Evolutionary conservation across 805 yeast genomes (phyloP), one percentile per base, ranked within the genome.

Genomic region (Candida hungchunana): DNA sequence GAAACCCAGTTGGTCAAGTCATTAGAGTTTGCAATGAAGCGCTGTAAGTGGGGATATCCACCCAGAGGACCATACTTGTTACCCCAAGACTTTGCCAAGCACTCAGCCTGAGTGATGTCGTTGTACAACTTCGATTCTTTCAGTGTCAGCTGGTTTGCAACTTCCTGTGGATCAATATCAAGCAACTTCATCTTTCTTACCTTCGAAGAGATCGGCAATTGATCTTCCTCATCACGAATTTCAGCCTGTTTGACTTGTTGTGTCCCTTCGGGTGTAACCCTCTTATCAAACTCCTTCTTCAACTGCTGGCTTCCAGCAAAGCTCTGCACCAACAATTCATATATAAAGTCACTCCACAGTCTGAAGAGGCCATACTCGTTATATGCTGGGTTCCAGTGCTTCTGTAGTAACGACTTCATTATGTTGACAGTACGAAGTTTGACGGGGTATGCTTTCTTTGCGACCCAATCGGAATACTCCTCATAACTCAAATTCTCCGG

Each of bases 401-500:
- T 73, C 30, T 79, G 79, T 18, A 85, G 65, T 50, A 88, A 67
- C 12, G 75, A 61, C 47, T 74, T 77, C 75, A 88, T 72, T 18
- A 82, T 67, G 41, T 76, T 75, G 40, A 83, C 66, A 8, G 83
- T 83, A 39, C 85, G 68, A 17, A 71, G 50, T 36, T 87, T 74
- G 21, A 82, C 79, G 1, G 85, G 86, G 39, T 65, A 67, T 40
- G 80, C 76, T 51, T 85, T 85, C 51, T 73, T 74, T 27, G 77
- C 75, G 8, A 78, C 67, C 96, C 96, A 87, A 8, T 69, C 60
- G 29, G 77, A 75, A 56, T 83, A 85, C 51, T 86, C 95, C 43
- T 82, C 94, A 52, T 77, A 84, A 40, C 84, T 76, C 41, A 90
- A 61, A 0, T 94, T 95, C 51, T 85, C 96, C 0, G 96, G 96